Evolutionary conservation across 2,329 filamentous ascomycete species (phyloP), one percentile per base, ranked within the genome.

Genomic region (Exophiala sideris): DNA sequence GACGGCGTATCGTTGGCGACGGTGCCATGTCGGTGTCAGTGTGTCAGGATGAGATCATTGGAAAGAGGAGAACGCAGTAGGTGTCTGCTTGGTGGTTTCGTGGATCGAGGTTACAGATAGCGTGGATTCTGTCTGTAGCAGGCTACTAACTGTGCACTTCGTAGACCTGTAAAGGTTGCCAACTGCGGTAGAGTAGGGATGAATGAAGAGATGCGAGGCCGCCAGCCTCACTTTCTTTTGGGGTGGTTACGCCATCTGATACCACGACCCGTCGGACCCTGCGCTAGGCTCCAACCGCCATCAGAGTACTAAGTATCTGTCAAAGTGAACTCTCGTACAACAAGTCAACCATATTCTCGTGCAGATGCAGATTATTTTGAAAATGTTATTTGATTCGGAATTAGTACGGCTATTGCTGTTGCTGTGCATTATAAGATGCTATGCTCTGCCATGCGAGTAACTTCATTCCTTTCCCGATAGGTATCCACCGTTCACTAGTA

Each of bases 1-100:
- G 66, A 46, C 67, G 68, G 40, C 66, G 65, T 40, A 68, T 66
- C 35, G 70, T 72, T 54, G 73, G 68, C n/a, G 62, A 64, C 32
- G 62, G 62, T 12, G 62, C 60, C 63, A 65, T 65, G 24, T 29
- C 24, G 24, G 24, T 29, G 16, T 40, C 11, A 10, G 47, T 32
- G 8, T 49, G 24, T 29, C 24, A 45, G 50, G 29, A 52, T 47
- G 50, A 47, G 44, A 42, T 52, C 42, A 52, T 52, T 29, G 44
- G 39, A 32, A 14, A 16, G 20, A 35, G 14, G 14, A 29, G 24
- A 8, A 5, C 5, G 24, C 24, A 5, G 24, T 5, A 29, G 24
- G 24, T 29, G 24, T 29, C 24, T 29, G 24, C 24, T 29, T 29
- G 24, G 7, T 8, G 24, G 24, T 8, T 29, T 29, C 7, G 24